Evolutionary conservation across 148 eudicot genomes (phyloP), one percentile per base, ranked within the genome.

Genomic region (Rhododendron kiyosumense): DNA sequence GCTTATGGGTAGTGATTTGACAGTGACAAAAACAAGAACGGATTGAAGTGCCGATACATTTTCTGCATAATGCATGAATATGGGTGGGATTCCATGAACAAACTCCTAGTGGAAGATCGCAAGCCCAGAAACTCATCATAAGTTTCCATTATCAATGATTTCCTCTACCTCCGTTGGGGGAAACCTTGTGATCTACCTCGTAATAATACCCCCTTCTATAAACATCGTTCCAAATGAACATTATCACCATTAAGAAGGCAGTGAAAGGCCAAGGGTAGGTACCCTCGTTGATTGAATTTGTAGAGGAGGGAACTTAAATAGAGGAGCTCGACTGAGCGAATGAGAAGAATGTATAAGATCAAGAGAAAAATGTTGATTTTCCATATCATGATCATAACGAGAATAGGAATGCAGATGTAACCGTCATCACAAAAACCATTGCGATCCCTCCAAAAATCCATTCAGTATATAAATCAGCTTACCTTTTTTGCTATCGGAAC

Each of bases 31-130:
- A n/a, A n/a, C n/a, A n/a, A n/a, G n/a, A n/a, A n/a, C n/a, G n/a
- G n/a, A n/a, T n/a, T n/a, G n/a, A n/a, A n/a, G n/a, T n/a, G n/a
- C n/a, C n/a, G n/a, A n/a, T n/a, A n/a, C n/a, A n/a, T n/a, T n/a
- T n/a, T n/a, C n/a, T n/a, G n/a, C n/a, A n/a, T n/a, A n/a, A n/a
- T n/a, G n/a, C n/a, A n/a, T n/a, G n/a, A n/a, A n/a, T n/a, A n/a
- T n/a, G n/a, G n/a, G n/a, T n/a, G n/a, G n/a, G n/a, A n/a, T n/a
- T n/a, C n/a, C n/a, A n/a, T n/a, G n/a, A n/a, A n/a, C n/a, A n/a
- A n/a, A n/a, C n/a, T n/a, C n/a, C n/a, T n/a, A 89, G 90, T 92
- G 86, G 49, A 92, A 90, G 24, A 92, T 83, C 0, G 89, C 91
- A 46, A 92, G 48, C 0, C 91, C 92, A 0, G 88, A 89, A 12